These are phyloP conservation scores for Cercospora janseana DNA, from an alignment of 2,329 filamentous ascomycete genomes.

Conservation along the genomic window DNA sequence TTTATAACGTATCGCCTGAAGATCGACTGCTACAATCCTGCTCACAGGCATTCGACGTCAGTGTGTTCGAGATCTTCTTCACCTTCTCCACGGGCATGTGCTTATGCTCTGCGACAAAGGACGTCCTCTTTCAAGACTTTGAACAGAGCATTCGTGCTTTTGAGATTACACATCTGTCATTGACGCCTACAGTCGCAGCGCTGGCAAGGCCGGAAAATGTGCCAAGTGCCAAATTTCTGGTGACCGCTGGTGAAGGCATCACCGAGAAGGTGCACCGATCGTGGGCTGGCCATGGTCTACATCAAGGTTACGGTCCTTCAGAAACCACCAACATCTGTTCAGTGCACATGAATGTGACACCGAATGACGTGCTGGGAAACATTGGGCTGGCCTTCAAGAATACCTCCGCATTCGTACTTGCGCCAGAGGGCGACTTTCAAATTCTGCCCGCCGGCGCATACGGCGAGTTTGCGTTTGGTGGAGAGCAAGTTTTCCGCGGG, in stretches of 20 bases:
- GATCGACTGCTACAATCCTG: conserved; percentile 76
- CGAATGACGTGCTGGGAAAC: conserved; percentile 64
- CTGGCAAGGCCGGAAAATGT: conserved; percentile 68
- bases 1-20: conserved; percentile 59
- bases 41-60: conserved; percentile 82
- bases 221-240: conserved; percentile 69
- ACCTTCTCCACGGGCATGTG: conserved; percentile 76
- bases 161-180: conserved; percentile 72
- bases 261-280: conserved; percentile 66
- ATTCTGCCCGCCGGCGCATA: conserved; percentile 67
- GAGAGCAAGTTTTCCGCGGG: conserved; percentile 72
- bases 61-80: conserved; percentile 88
- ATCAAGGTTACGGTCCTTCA: conserved; percentile 79
- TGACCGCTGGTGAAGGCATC: conserved; percentile 78
- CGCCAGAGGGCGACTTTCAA: conserved; percentile 45
- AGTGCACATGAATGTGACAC: conserved; percentile 60
- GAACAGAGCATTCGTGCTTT: conserved; percentile 64
- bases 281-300: conserved; percentile 68
- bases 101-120: conserved; percentile 71
- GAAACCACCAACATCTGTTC: conserved; percentile 89
- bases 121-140: conserved; percentile 70
- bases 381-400: conserved; percentile 74
- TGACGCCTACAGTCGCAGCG: conserved; percentile 81
- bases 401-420: conserved; percentile 69
- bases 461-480: conserved; percentile 84